A percentile compares a stretch with the other conserved stretches of the same genome.
phyloP scores from a whole-genome alignment of 2,329 filamentous ascomycete genomes.

The Verruconis gallopava region DNA sequence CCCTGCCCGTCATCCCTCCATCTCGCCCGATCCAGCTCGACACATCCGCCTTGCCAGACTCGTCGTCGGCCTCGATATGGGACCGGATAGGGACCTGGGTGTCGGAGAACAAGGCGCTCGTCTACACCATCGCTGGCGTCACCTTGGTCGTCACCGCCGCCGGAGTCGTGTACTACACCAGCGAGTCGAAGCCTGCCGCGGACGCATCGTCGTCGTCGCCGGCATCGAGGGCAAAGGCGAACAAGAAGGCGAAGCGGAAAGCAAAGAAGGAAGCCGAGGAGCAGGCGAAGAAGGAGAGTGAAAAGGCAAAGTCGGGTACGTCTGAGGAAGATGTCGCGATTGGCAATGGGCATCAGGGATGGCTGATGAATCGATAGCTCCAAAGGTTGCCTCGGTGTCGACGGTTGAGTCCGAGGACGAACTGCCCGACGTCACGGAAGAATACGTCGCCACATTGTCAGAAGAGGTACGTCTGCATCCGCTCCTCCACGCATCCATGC shows the following conservation, averaged over 20 bases:
- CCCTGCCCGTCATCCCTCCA: conserved; percentile 23
- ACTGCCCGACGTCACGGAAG: conserved; percentile 37
- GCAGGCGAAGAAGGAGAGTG: conserved; percentile 27
- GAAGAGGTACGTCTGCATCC: conserved; percentile 27
- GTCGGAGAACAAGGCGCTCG: conserved; percentile 86
- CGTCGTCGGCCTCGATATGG: conserved; percentile 60
- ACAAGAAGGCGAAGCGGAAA: conserved; percentile 64
- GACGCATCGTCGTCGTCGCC: conserved; percentile 19
- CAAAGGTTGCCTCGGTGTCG: conserved; percentile 18
- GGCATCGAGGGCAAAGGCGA: conserved; percentile 19
- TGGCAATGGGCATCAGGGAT: conserved; percentile 1
- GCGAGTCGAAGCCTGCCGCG: conserved; percentile 36
- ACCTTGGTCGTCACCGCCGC: conserved; percentile 84
- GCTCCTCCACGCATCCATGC: too few relatives aligned
- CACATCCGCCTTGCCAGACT: conserved; percentile 22
- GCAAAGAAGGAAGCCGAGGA: conserved; percentile 84
- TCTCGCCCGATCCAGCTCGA: conserved; percentile 27
- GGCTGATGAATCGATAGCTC: neutral
- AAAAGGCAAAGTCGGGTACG: conserved; percentile 1
- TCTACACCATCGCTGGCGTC: conserved; percentile 92
- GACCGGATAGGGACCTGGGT: conserved; percentile 85
- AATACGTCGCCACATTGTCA: conserved; percentile 29
- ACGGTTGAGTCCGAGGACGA: conserved; percentile 29
- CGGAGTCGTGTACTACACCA: conserved; percentile 83
- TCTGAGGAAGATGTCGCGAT: neutral